Conservation (phyloP, 2,329 filamentous ascomycete species). For the Didymella keratinophila region DNA sequence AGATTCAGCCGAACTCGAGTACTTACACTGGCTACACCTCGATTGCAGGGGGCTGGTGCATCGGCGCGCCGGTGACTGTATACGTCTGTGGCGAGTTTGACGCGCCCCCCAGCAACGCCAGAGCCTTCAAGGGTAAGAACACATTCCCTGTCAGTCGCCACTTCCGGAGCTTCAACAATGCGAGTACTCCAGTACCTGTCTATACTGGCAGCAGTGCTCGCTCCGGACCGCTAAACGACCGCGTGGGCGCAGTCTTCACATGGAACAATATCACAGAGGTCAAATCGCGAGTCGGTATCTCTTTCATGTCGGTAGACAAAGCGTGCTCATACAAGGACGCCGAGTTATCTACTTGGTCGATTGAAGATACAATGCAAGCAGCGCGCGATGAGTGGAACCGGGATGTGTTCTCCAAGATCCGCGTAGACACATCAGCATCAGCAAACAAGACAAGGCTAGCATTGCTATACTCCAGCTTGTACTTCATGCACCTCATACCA, state of each 20-base stretch:
- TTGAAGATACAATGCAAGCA: constrained; percentile 51
- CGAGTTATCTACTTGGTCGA: constrained; percentile 56
- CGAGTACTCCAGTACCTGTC: constrained; percentile 39
- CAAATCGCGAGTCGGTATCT: constrained; percentile 61
- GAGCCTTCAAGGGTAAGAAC: constrained; percentile 46
- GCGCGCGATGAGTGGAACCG: constrained; percentile 58
- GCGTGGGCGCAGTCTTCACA: constrained; percentile 61
- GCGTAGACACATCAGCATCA: constrained; percentile 36
- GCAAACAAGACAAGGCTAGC: constrained; percentile 45
- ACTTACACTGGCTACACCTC: constrained; percentile 46
- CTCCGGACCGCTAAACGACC: constrained; percentile 49
- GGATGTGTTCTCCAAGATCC: constrained; percentile 66
- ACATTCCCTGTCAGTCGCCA: constrained; percentile 49
- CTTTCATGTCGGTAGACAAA: constrained; percentile 55
- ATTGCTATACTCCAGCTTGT: constrained; percentile 46
- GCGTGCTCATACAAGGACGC: constrained; percentile 59
- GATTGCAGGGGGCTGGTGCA: constrained; percentile 49
- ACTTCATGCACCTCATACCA: constrained; percentile 50
- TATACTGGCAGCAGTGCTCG: constrained; percentile 38
- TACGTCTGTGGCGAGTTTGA: constrained; percentile 50
- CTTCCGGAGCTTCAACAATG: constrained; percentile 44
- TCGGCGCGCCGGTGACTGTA: constrained; percentile 47
- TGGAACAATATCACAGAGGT: constrained; percentile 54
- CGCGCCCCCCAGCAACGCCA: constrained; percentile 30
- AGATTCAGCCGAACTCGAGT: constrained; percentile 41